phyloP scores from a whole-genome alignment of 129 eudicot genomes.

The Glebionis coronaria region DNA sequence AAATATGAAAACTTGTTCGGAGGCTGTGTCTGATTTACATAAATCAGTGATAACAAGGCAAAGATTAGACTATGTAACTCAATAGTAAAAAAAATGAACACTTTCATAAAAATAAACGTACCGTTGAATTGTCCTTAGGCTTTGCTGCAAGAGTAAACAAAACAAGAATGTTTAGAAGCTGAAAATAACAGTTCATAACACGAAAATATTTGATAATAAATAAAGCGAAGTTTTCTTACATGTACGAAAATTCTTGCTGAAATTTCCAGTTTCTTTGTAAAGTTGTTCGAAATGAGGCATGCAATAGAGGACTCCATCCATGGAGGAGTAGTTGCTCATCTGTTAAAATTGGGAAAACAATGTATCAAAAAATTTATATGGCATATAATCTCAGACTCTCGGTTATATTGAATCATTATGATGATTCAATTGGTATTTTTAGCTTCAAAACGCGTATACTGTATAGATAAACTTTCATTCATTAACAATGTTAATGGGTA shows the following conservation, averaged over 20 bases:
- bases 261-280: conserved; percentile 81
- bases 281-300: conserved; percentile 85
- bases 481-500: too few species aligned
- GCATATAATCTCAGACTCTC: too few species aligned
- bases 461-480: too few species aligned
- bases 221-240: conserved; percentile 24
- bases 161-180: not conserved
- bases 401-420: too few species aligned
- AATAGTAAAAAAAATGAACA: not conserved
- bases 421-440: too few species aligned
- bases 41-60: not conserved
- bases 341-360: conserved; percentile 7
- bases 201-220: not conserved
- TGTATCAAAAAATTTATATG: too few species aligned
- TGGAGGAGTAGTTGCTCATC: conserved; percentile 97
- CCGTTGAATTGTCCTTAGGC: conserved; percentile 53
- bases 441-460: too few species aligned
- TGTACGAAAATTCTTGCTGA: conserved; percentile 69
- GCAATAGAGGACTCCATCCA: conserved; percentile 91
- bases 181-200: not conserved
- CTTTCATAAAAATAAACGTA: conserved; percentile 18
- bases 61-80: not conserved
- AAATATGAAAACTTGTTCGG: conserved; percentile 68
- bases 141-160: conserved; percentile 31
- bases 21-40: conserved; percentile 39